phyloP scores from a whole-genome alignment of 2,329 filamentous ascomycete species.

The Aspergillus ochraceoroseus region DNA sequence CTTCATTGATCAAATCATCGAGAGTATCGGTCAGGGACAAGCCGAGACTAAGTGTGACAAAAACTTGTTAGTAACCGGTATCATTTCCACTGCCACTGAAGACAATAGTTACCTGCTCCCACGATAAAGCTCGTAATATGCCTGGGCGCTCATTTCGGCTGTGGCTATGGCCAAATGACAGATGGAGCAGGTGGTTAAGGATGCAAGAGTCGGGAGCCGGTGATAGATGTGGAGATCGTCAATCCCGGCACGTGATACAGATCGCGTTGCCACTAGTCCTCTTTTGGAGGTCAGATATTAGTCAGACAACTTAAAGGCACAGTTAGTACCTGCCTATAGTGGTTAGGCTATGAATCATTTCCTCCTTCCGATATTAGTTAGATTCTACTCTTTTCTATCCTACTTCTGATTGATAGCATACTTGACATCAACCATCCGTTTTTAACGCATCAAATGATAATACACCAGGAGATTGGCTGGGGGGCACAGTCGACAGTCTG shows the following conservation, averaged over 20 bases:
- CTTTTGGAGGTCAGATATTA: too few relatives aligned
- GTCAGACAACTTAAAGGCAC: too few relatives aligned
- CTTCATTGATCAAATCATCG: conserved; percentile 89
- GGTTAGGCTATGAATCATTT: too few relatives aligned
- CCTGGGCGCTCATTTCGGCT: conserved; percentile 47
- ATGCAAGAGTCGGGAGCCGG: conserved; percentile 2
- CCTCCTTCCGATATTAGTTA: too few relatives aligned
- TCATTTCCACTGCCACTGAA: not conserved
- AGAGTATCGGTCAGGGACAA: conserved; percentile 91
- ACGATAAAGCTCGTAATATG: conserved; percentile 92
- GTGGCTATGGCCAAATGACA: conserved; percentile 2
- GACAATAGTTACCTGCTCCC: conserved; percentile 73
- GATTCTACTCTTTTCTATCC: too few relatives aligned
- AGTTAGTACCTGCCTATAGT: too few relatives aligned
- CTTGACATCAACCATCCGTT: too few relatives aligned
- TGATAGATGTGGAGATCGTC: conserved; percentile 6
- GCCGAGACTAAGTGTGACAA: conserved; percentile 64
- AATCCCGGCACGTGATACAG: conserved; percentile 18
- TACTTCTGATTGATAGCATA: too few relatives aligned
- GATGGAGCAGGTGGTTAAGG: conserved; percentile 12
- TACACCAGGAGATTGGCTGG: too few relatives aligned
- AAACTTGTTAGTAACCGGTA: conserved; percentile 5
- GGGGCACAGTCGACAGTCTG: too few relatives aligned
- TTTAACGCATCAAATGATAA: too few relatives aligned
- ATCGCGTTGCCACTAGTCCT: too few relatives aligned